Evolutionary conservation across 176 grass and related monocot species (phyloP), one percentile per base, ranked within the genome.

Genomic region (Aechmea fasciata): DNA sequence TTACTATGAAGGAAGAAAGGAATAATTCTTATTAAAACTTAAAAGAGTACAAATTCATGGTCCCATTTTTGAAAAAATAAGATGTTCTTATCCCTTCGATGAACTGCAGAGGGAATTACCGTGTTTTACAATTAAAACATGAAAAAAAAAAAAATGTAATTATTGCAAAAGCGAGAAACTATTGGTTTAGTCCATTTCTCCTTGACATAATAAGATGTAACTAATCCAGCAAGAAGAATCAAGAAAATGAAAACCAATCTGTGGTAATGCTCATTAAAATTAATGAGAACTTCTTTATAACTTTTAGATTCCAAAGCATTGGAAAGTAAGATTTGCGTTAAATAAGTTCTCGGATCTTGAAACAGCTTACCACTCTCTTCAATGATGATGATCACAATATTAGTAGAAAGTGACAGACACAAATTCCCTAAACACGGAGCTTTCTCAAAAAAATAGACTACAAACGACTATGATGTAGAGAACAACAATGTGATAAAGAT

Each of bases 341-440:
- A 61, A 19, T 4, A 9, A 59, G 15, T 61, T 61, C 17, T 18
- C 14, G n/a, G 55, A 7, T 61, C 20, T 22, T 61, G 55, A 59
- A 19, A 18, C 19, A 63, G 6, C 20, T 52, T 13, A 9, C 67
- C 48, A 11, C 19, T 10, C 10, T 52, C 74, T 54, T 13, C 61
- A 71, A 50, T 53, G 64, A 65, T 77, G 28, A 33, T 57, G 81
- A 81, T 69, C 41, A 80, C 55, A 28, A 13, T 11, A 59, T 69
- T 47, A 64, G 23, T 67, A 77, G 18, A 55, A 77, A 73, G 57
- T 77, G 54, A 77, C 73, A 51, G 64, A 65, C 72, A 61, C 69
- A 68, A 51, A 66, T 69, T 51, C 52, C 69, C 68, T 59, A 80
- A 77, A 77, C 47, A 59, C 2, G 10, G 19, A 59, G 55, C 15